Conservation (phyloP, 768 basidiomycete genomes). For the Chiua virens region DNA sequence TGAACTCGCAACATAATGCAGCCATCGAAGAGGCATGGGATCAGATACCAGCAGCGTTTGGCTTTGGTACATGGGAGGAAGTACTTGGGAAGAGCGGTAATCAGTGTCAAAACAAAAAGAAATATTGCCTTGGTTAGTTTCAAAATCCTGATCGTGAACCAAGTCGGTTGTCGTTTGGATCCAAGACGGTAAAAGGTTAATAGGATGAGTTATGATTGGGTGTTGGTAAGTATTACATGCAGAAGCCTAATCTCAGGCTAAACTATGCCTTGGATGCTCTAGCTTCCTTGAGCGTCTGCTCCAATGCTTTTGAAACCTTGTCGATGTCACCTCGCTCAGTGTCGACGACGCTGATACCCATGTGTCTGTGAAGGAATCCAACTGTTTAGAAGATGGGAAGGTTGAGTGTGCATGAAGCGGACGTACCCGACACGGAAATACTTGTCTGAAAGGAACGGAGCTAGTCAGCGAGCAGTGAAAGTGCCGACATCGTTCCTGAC, state of each 20-base stretch:
- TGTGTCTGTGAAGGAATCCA: slow-evolving; percentile 57
- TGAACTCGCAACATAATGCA: not conserved
- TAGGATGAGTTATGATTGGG: no score
- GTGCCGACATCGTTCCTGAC: slow-evolving; percentile 13
- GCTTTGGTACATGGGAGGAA: slow-evolving; percentile 7
- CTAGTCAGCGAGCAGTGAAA: slow-evolving; percentile 6
- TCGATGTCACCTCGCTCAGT: slow-evolving; percentile 71
- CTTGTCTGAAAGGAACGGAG: slow-evolving; percentile 49
- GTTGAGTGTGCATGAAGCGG: not conserved
- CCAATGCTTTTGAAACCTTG: slow-evolving; percentile 63
- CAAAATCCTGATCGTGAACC: no score
- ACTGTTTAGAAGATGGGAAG: not conserved
- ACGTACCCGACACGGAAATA: slow-evolving; percentile 89
- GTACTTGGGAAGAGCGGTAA: not conserved
- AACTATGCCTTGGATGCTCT: slow-evolving; percentile 15
- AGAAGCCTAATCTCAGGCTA: no score
- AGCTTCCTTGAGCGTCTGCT: slow-evolving; percentile 49
- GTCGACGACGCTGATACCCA: slow-evolving; percentile 86
- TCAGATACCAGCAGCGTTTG: slow-evolving; percentile 1
- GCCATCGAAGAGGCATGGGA: not conserved
- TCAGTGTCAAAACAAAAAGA: no score
- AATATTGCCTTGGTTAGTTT: no score
- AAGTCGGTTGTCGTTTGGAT: no score
- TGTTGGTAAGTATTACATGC: no score
- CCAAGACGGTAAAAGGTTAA: no score